A percentile compares a stretch with the other conserved stretches of the same genome.
phyloP scores from a whole-genome alignment of 2,329 filamentous ascomycete species.

The Claviceps sp. region DNA sequence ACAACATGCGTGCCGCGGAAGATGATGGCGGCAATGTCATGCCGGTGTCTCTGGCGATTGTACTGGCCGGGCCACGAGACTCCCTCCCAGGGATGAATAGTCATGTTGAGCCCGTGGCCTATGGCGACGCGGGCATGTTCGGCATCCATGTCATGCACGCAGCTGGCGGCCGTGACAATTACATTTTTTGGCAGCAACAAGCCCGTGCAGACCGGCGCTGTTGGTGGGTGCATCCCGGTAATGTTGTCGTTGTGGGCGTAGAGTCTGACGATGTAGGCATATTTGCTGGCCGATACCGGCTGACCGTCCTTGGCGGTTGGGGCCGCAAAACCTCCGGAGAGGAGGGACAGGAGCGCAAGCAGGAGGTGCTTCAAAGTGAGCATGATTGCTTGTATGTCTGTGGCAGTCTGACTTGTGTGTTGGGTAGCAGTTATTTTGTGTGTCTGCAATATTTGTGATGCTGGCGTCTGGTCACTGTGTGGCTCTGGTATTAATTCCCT shows the following conservation, averaged over 20 bases:
- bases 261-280: constrained; percentile 1
- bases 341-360: background rate
- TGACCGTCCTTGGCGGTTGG: background rate
- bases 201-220: background rate
- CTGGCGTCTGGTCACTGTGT: too few relatives aligned
- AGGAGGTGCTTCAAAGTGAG: background rate
- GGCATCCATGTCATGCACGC: background rate
- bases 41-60: background rate
- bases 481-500: too few relatives aligned
- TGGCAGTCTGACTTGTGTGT: background rate
- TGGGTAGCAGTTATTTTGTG: background rate
- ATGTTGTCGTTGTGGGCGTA: background rate
- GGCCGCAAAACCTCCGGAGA: background rate
- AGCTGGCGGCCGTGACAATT: constrained; percentile 3
- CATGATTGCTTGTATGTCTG: background rate
- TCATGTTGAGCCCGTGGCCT: background rate
- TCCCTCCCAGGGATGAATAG: background rate
- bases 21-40: constrained; percentile 1
- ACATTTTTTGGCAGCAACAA: background rate
- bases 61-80: background rate
- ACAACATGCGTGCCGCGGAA: background rate
- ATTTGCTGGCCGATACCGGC: background rate
- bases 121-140: background rate
- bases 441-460: background rate
- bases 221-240: background rate